Evolutionary conservation across 169 alveolate species (phyloP), one percentile per base, ranked within the genome.

Genomic region (Plasmodium cynomolgi): DNA sequence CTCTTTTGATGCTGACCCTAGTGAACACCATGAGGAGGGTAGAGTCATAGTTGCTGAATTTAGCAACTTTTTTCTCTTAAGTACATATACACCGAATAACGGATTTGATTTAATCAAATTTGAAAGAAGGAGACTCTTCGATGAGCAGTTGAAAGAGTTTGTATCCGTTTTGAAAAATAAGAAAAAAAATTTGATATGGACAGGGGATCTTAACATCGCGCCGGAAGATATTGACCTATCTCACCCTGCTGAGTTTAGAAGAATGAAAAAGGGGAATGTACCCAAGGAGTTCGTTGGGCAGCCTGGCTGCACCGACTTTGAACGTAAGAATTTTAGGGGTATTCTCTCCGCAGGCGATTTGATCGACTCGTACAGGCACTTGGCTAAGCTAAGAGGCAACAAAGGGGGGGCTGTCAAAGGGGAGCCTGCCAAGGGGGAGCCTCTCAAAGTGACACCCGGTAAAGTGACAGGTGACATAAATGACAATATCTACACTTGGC

Each of bases 271-370:
- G 58, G 91, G 91, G n/a, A 79, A 90, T 58, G 94, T 90, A 6
- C 94, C 91, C 7, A 90, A 90, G 58, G 94, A 90, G 54, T 81
- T 37, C 72, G 56, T 90, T 15, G 94, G 94, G 1, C 94, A 90
- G 58, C 94, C 94, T 6, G 94, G 94, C 1, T 90, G 94, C 82
- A 90, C 94, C 7, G 94, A 90, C 72, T 80, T 81, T 31, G 94
- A 90, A 50, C 62, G 94, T 47, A 79, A 80, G 72, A 90, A 90
- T 81, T 90, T 90, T 71, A 20, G 15, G 33, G 82, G 47, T n/a
- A 90, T 90, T 62, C 73, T 90, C 11, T 80, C 44, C 33, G 56
- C 88, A 9, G 94, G 94, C 1, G 77, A 90, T 80, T 15, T 90
- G 7, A 56, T 90, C 3, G 94, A 90, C 31, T 79, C 94, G 29